Conservation (phyloP, 441 rosid species). For the Pelargonium myrrhifolium region DNA sequence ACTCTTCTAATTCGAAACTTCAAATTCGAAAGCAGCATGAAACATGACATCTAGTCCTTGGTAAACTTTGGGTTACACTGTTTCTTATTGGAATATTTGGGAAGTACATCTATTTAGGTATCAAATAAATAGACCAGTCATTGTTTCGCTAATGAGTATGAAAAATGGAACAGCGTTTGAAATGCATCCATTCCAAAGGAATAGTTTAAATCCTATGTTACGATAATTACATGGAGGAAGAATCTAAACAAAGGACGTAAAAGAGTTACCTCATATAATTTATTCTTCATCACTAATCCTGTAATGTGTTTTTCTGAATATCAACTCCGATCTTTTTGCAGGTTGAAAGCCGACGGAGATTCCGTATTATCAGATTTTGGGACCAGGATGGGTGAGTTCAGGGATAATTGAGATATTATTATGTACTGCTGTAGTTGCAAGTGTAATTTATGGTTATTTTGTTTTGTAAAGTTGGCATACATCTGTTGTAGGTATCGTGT, state of each 20-base stretch:
- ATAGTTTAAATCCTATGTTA: too few species aligned
- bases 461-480: constrained; percentile 14
- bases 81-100: not conserved
- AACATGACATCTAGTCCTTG: too few species aligned
- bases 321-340: constrained; percentile 21
- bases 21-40: too few species aligned
- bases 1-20: too few species aligned
- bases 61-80: not conserved
- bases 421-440: not conserved
- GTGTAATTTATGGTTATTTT: constrained; percentile 1
- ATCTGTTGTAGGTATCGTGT: constrained; percentile 60
- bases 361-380: constrained; percentile 60
- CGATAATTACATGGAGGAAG: too few species aligned
- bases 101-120: not conserved
- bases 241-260: too few species aligned
- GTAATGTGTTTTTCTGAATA: not conserved
- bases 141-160: not conserved
- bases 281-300: not conserved
- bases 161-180: not conserved
- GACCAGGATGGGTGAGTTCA: constrained; percentile 93
- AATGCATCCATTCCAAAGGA: not conserved
- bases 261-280: not conserved
- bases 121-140: not conserved
- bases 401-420: constrained; percentile 11
- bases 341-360: constrained; percentile 89